Conservation (phyloP, 2,329 filamentous ascomycete genomes). For the Botryosphaeria agaves region DNA sequence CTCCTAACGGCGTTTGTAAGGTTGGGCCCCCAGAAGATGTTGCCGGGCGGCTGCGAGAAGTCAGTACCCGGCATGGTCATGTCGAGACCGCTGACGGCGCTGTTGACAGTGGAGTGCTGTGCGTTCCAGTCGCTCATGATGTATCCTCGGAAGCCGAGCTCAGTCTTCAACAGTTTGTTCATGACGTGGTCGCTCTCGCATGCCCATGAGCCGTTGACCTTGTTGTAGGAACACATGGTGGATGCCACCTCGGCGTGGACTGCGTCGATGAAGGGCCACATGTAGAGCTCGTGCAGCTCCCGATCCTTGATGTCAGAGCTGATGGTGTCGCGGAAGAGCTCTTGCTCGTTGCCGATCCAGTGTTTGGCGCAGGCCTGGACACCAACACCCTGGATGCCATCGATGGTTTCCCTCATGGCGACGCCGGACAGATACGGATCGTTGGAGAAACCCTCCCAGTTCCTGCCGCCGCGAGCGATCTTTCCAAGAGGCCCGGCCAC, state of each 20-base stretch:
- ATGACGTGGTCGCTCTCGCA: constrained; percentile 45
- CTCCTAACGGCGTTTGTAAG: constrained; percentile 37
- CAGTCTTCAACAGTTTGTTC: constrained; percentile 45
- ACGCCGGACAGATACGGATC: constrained; percentile 28
- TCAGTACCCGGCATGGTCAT: constrained; percentile 50
- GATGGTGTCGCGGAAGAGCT: constrained; percentile 33
- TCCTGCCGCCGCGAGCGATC: constrained; percentile 54
- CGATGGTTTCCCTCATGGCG: constrained; percentile 20
- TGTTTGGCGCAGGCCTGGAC: constrained; percentile 32
- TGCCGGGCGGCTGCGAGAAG: constrained; percentile 6
- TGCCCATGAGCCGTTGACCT: constrained; percentile 48
- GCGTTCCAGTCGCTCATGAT: constrained; percentile 37
- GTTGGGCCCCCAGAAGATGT: constrained; percentile 13
- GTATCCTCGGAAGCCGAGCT: constrained; percentile 55
- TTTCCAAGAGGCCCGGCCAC: constrained; percentile 54
- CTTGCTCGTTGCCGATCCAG: constrained; percentile 44
- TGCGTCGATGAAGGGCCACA: constrained; percentile 14
- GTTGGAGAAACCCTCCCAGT: constrained; percentile 44
- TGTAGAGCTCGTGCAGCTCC: constrained; percentile 12
- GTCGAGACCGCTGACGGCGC: constrained; percentile 43
- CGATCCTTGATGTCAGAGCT: constrained; percentile 21
- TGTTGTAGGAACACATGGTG: constrained; percentile 17
- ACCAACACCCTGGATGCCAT: constrained; percentile 21
- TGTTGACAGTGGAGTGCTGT: constrained; percentile 40
- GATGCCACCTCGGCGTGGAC: constrained; percentile 11